Conservation (phyloP, 2,329 filamentous ascomycete genomes). For the Nothopassalora personata region DNA sequence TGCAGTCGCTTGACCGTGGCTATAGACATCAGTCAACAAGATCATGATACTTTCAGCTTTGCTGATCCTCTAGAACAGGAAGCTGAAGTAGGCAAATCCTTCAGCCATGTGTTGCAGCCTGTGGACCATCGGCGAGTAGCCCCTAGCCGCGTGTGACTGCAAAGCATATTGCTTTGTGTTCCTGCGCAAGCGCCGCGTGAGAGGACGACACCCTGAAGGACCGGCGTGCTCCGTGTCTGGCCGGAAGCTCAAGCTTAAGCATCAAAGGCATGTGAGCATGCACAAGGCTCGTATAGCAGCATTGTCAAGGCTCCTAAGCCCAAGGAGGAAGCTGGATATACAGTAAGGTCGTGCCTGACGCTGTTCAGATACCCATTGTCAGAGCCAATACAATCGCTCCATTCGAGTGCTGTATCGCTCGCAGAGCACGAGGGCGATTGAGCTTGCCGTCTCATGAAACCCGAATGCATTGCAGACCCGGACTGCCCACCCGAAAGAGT, state of each 20-base stretch:
- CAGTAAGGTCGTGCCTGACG: not conserved
- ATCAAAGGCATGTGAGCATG: not conserved
- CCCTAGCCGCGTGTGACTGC: not conserved
- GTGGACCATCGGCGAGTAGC: not conserved
- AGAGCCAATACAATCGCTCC: too few species aligned
- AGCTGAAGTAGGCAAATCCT: not conserved
- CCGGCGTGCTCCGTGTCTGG: not conserved
- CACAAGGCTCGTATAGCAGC: not conserved
- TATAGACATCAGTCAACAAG: not conserved
- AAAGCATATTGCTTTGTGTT: not conserved
- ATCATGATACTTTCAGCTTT: not conserved
- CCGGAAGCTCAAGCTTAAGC: not conserved
- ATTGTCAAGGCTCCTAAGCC: not conserved
- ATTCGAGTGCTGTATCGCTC: too few species aligned
- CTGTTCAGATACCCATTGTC: too few species aligned
- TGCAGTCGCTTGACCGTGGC: not conserved
- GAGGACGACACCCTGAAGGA: not conserved
- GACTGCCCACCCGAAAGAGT: too few species aligned
- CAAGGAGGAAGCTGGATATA: not conserved
- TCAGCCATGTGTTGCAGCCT: not conserved
- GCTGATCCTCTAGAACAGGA: not conserved
- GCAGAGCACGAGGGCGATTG: too few species aligned
- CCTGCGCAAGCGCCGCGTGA: not conserved
- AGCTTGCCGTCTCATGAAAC: too few species aligned
- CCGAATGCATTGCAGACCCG: too few species aligned